These are phyloP conservation scores for Prototheca wickerhamii DNA, from an alignment of 163 green algal species.

Conservation along the genomic window DNA sequence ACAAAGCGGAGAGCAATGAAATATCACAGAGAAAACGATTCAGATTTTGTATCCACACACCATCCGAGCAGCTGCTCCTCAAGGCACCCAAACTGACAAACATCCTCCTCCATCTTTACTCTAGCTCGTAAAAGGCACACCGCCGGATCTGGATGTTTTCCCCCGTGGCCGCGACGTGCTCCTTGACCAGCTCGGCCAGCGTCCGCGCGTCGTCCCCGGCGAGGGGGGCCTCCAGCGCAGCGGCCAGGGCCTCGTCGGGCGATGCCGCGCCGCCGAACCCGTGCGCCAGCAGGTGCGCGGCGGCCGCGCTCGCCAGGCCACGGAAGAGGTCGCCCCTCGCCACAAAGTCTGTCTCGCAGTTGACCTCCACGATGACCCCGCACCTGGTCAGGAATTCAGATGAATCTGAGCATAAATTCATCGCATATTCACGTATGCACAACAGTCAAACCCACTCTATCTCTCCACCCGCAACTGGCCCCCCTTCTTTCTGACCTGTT, in stretches of 20 bases:
- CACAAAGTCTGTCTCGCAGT: slow-evolving; percentile 99
- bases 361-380: slow-evolving; percentile 94
- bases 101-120: slow-evolving; percentile 41
- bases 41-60: too few species aligned
- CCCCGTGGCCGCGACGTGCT: slow-evolving; percentile 37
- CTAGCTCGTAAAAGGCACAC: slow-evolving; percentile 53
- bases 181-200: slow-evolving; percentile 49
- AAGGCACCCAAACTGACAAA: not conserved
- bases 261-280: not conserved
- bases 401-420: not conserved
- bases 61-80: too few species aligned
- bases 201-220: not conserved
- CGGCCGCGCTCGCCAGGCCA: slow-evolving; percentile 69
- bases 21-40: too few species aligned
- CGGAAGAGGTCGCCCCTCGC: slow-evolving; percentile 86
- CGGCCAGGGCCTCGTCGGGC: too few species aligned
- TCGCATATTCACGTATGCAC: not conserved
- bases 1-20: too few species aligned
- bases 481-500: too few species aligned
- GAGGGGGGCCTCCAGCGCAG: not conserved
- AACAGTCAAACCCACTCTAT: not conserved
- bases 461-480: too few species aligned
- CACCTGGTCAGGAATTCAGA: slow-evolving; percentile 54
- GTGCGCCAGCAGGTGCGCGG: slow-evolving; percentile 31
- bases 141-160: slow-evolving; percentile 61